phyloP scores from a whole-genome alignment of 108 stramenopile genomes.

The Pseudonitzschia multiseries region DNA sequence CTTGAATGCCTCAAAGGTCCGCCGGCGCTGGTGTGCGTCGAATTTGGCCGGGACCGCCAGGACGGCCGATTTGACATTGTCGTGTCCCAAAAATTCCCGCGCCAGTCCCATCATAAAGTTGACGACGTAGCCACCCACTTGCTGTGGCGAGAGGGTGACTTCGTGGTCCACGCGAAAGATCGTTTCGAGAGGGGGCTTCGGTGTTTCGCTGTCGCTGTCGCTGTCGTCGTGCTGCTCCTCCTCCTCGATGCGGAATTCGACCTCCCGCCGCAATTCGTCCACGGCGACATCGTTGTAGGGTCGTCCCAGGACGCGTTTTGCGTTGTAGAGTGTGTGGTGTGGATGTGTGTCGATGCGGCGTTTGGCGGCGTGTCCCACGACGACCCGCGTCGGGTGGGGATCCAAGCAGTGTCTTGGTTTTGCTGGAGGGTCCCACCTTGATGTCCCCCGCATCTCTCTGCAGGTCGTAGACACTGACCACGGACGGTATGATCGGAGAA shows the following conservation, averaged over 20 bases:
- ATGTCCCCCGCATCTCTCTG: conserved; percentile 46
- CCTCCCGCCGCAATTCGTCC: conserved; percentile 54
- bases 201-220: not conserved
- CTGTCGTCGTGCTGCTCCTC: not conserved
- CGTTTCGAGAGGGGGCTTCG: not conserved
- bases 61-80: conserved; percentile 88
- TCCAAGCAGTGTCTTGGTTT: conserved; percentile 31
- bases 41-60: conserved; percentile 98
- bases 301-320: conserved; percentile 81
- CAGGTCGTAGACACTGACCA: conserved; percentile 69
- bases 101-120: conserved; percentile 73
- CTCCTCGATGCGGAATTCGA: conserved; percentile 61
- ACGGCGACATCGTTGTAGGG: conserved; percentile 52
- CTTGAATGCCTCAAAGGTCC: conserved; percentile 77
- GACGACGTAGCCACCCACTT: conserved; percentile 79
- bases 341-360: conserved; percentile 81
- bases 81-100: conserved; percentile 77
- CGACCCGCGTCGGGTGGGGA: conserved; percentile 74
- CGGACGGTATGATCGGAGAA: conserved; percentile 79
- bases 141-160: conserved; percentile 56
- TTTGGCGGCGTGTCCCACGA: conserved; percentile 77
- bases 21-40: conserved; percentile 77
- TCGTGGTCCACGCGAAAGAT: conserved; percentile 31
- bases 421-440: conserved; percentile 29
- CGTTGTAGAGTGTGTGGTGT: conserved; percentile 81